These are phyloP conservation scores for Apophysomyces sp. DNA, from an alignment of 371 early-diverging fungal species.

Conservation along the genomic window DNA sequence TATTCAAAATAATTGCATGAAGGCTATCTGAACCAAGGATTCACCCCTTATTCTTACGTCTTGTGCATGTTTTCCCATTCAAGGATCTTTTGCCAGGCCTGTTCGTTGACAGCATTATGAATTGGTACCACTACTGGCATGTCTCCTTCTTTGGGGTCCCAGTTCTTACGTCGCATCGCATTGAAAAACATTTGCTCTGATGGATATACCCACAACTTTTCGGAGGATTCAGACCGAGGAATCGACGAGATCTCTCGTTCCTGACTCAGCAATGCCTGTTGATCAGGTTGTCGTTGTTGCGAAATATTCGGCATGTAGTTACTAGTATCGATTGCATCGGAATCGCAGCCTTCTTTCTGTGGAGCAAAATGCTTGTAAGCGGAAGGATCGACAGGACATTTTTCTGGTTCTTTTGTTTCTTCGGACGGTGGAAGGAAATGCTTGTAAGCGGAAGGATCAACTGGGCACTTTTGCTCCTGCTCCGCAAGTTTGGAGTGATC, in stretches of 20 bases:
- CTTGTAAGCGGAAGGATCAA: constrained; percentile 51
- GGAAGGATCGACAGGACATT: constrained; percentile 53
- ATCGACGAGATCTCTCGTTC: constrained; percentile 73
- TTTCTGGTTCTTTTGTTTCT: constrained; percentile 12
- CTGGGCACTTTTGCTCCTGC: constrained; percentile 33
- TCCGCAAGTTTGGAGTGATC: constrained; percentile 16
- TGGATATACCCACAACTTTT: constrained; percentile 92
- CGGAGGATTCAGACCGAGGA: constrained; percentile 58
- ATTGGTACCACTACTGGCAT: constrained; percentile 49
- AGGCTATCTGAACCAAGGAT: not conserved
- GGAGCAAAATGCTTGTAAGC: constrained; percentile 43
- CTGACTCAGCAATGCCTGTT: constrained; percentile 50
- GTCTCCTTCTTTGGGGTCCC: constrained; percentile 73
- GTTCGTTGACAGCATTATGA: constrained; percentile 88
- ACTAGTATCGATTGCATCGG: constrained; percentile 58
- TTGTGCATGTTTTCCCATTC: constrained; percentile 81
- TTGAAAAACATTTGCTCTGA: constrained; percentile 93
- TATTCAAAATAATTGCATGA: constrained; percentile 12
- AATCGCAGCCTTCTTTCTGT: constrained; percentile 44
- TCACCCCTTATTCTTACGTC: constrained; percentile 42
- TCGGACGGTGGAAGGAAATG: constrained; percentile 40
- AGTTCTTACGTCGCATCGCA: constrained; percentile 91
- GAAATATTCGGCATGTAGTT: constrained; percentile 80
- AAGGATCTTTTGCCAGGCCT: constrained; percentile 88
- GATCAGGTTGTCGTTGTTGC: constrained; percentile 62